Conservation (phyloP, 1,139 yeast genomes). For the Magnusiomyces suaveolens region DNA sequence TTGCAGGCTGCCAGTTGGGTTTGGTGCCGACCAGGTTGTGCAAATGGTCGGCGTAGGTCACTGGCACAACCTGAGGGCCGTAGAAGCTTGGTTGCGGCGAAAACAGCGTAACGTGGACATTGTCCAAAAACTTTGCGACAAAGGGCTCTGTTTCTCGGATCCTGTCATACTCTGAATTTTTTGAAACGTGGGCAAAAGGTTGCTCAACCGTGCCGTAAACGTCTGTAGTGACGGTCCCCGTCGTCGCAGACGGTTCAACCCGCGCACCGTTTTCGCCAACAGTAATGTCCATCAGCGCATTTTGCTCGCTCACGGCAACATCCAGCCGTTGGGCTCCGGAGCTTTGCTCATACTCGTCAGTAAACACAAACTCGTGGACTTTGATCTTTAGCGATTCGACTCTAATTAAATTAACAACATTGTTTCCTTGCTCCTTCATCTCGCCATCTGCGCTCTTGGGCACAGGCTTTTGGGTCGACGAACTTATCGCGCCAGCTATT, state of each 20-base stretch:
- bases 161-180: not conserved
- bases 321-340: not conserved
- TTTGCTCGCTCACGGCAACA: not conserved
- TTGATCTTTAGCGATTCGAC: not conserved
- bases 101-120: slow-evolving; percentile 47
- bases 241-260: slow-evolving; percentile 16
- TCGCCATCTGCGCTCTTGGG: not conserved
- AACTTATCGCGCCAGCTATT: slow-evolving; percentile 34
- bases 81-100: slow-evolving; percentile 60
- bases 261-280: slow-evolving; percentile 12
- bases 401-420: not conserved
- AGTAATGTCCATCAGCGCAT: not conserved
- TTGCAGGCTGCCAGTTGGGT: slow-evolving; percentile 30
- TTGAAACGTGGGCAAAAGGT: slow-evolving; percentile 7
- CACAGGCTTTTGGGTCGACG: not conserved
- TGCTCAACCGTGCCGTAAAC: slow-evolving; percentile 25
- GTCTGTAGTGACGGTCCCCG: slow-evolving; percentile 22
- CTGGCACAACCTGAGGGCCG: slow-evolving; percentile 36
- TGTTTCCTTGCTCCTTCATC: not conserved
- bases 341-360: slow-evolving; percentile 1
- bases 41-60: slow-evolving; percentile 10
- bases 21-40: slow-evolving; percentile 7
- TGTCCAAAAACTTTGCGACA: slow-evolving; percentile 47
- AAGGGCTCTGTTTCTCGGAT: slow-evolving; percentile 50
- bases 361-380: not conserved